Evolutionary conservation across 345 rosid genomes (phyloP), one percentile per base, ranked within the genome.

Genomic region (Cardamine chenopodiifolia): DNA sequence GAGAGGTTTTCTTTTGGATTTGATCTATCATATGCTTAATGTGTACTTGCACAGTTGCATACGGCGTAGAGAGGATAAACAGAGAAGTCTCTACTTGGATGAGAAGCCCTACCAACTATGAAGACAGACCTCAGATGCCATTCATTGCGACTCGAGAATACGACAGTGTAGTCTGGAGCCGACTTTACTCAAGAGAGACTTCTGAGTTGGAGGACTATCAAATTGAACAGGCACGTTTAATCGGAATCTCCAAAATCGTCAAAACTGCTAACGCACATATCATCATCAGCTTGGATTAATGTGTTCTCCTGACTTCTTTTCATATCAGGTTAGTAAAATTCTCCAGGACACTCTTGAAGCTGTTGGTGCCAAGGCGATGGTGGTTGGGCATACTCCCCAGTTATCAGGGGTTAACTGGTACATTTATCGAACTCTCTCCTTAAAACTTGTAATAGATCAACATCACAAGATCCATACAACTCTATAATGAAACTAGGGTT

Each of bases 341-440:
- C 96, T 94, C 22, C 69, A 58, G 45, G 91, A 88, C 69, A 88
- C 98, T 25, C 85, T 94, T 67, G 80, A 75, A 74, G 82, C 89
- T 17, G 64, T 88, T 10, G 89, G 86, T 58, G 97, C 97, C 14
- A 91, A 88, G 82, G 95, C 85, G 8, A 89, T 94, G 96, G 97
- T 94, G 68, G 97, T 94, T 6, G 96, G 97, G n/a, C 98, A 91
- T 79, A 94, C 98, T 52, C 98, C 98, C 58, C 97, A 94, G 74
- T 64, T 79, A 53, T 60, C 83, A 4, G 97, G 98, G 7, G 90
- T 86, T 57, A 94, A 94, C 72, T 91, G 98, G 98, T 94, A 84
- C 8, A 56, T 58, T 1, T 28, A 65, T 65, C 39, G 8, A 47
- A 17, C n/a, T 39, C 35, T 18, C 9, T 45, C 35, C 34, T 39